Conservation (phyloP, 768 basidiomycete genomes). For the Trametes sanguinea region DNA sequence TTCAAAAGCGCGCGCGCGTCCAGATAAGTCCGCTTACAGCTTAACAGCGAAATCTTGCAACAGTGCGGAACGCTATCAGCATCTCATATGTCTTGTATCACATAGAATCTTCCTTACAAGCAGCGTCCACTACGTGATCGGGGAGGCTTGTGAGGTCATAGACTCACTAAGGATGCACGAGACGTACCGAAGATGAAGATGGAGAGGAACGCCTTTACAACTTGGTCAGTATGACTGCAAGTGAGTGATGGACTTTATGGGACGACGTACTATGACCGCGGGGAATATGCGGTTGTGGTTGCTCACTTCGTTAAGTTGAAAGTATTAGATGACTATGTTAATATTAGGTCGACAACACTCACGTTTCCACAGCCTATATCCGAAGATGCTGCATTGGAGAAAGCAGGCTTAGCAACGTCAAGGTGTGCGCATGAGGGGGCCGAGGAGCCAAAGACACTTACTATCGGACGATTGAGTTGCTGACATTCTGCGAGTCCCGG, state of each 20-base stretch:
- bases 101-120: background rate
- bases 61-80: background rate
- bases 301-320: conserved; percentile 4
- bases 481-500: conserved; percentile 11
- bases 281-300: conserved; percentile 8
- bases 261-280: conserved; percentile 4
- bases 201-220: background rate
- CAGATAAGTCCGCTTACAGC: background rate
- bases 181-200: conserved; percentile 10
- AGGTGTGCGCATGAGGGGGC: background rate
- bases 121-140: background rate
- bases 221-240: background rate
- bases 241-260: background rate
- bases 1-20: too few species aligned
- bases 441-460: background rate
- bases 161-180: background rate
- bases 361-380: conserved; percentile 24
- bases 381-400: conserved; percentile 11
- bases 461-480: conserved; percentile 25
- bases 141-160: too few species aligned
- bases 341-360: background rate
- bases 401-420: background rate
- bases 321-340: too few species aligned
- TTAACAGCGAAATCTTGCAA: background rate
- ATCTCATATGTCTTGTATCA: background rate